phyloP scores from a whole-genome alignment of 805 yeast genomes.

The Tetrapisispora namnaoensis region DNA sequence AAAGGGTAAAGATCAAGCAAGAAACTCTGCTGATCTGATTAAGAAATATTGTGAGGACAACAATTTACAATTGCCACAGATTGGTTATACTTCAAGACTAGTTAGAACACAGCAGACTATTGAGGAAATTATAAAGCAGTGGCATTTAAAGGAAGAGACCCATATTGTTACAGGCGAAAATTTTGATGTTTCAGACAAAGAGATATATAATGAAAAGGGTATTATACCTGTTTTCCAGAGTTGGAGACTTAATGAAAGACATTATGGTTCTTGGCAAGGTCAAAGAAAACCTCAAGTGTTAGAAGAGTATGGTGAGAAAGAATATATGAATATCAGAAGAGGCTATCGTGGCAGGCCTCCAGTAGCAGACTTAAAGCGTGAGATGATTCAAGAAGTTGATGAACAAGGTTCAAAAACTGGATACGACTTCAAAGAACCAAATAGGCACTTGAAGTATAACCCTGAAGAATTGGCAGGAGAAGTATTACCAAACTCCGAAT shows the following conservation, averaged over 20 bases:
- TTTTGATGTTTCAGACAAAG: not conserved
- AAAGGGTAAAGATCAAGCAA: conserved; percentile 61
- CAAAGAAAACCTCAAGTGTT: conserved; percentile 59
- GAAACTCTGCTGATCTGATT: conserved; percentile 51
- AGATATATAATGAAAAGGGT: conserved; percentile 15
- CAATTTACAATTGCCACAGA: conserved; percentile 36
- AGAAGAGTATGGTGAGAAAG: conserved; percentile 55
- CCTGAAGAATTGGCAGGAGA: conserved; percentile 32
- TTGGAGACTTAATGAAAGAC: conserved; percentile 79
- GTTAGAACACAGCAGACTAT: conserved; percentile 70
- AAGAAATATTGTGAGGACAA: conserved; percentile 29
- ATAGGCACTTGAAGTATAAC: conserved; percentile 25
- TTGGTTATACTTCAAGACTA: conserved; percentile 61
- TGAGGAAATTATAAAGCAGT: conserved; percentile 48
- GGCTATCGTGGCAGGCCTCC: conserved; percentile 70
- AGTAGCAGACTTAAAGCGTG: conserved; percentile 25
- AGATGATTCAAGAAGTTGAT: conserved; percentile 33
- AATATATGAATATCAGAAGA: conserved; percentile 73
- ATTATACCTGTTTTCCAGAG: conserved; percentile 46
- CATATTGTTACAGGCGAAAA: conserved; percentile 15
- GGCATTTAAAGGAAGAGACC: conserved; percentile 24
- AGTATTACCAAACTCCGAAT: conserved; percentile 58
- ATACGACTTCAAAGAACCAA: conserved; percentile 31
- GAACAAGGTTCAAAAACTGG: conserved; percentile 25
- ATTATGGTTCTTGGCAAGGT: conserved; percentile 77